These are phyloP conservation scores for Aureobasidium mangrovei DNA, from an alignment of 2,329 filamentous ascomycete species.

Conservation along the genomic window DNA sequence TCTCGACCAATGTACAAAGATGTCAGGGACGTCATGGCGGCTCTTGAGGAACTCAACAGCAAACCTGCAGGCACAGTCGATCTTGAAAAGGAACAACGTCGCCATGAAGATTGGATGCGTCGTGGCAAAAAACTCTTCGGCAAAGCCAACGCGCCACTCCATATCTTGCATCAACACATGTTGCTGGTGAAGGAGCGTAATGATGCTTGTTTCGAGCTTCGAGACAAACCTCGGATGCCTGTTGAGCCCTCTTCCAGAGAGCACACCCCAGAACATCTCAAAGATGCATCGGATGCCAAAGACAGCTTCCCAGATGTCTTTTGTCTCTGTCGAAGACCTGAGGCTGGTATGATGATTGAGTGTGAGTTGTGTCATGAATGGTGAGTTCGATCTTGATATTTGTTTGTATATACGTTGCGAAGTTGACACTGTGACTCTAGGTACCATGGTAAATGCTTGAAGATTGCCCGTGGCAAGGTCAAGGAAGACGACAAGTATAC, in stretches of 20 bases:
- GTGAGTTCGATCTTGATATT: slow-evolving; percentile 39
- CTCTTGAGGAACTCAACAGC: slow-evolving; percentile 79
- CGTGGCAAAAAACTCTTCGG: slow-evolving; percentile 96
- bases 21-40: slow-evolving; percentile 82
- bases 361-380: slow-evolving; percentile 97
- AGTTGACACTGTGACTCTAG: slow-evolving; percentile 34
- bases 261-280: slow-evolving; percentile 48
- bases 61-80: slow-evolving; percentile 87
- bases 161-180: slow-evolving; percentile 92
- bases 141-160: slow-evolving; percentile 92
- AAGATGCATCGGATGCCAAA: slow-evolving; percentile 17
- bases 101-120: slow-evolving; percentile 98
- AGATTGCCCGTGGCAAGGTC: slow-evolving; percentile 94
- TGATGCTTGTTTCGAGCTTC: slow-evolving; percentile 79
- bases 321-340: slow-evolving; percentile 86
- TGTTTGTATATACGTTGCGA: background rate
- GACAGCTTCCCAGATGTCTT: slow-evolving; percentile 61
- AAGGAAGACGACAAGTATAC: slow-evolving; percentile 99
- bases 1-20: slow-evolving; percentile 81
- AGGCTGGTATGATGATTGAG: slow-evolving; percentile 99
- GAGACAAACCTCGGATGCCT: slow-evolving; percentile 79
- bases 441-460: slow-evolving; percentile 97
- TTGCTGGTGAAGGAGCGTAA: slow-evolving; percentile 88
- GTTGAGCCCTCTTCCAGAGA: slow-evolving; percentile 88
- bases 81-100: slow-evolving; percentile 85